Evolutionary conservation across 306 rosid species (phyloP).

Genomic region (Elaeagnus macrophylla): DNA sequence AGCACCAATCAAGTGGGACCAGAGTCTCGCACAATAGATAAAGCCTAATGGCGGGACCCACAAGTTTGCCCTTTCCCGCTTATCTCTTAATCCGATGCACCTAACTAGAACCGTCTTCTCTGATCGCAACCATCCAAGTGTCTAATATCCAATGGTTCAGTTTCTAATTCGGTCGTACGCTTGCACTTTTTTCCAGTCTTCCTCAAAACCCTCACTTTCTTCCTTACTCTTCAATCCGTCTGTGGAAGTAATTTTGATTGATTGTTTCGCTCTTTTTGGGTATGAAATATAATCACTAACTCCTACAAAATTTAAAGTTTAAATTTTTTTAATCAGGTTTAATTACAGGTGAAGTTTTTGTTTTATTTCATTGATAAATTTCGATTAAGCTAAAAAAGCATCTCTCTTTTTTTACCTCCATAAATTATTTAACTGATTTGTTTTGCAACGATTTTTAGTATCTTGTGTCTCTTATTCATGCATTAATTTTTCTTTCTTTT

Average conservation of each 20-base stretch:
- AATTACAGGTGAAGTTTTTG: too few species aligned
- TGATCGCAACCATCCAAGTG: conserved; percentile 32
- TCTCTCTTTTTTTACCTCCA: too few species aligned
- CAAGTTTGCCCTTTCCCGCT: conserved; percentile 3
- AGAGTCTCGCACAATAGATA: conserved; percentile 12
- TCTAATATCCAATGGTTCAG: conserved; percentile 25
- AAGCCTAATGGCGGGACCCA: conserved; percentile 14
- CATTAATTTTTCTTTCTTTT: too few species aligned
- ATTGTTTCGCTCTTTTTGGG: background rate
- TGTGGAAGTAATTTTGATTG: background rate
- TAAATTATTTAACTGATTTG: too few species aligned
- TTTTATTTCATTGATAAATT: too few species aligned
- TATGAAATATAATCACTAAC: too few species aligned
- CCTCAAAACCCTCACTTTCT: conserved; percentile 6
- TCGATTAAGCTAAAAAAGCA: too few species aligned
- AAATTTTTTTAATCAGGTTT: too few species aligned
- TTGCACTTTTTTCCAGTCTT: conserved; percentile 20
- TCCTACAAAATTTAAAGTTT: too few species aligned
- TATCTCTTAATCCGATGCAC: conserved; percentile 23
- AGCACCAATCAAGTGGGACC: conserved; percentile 8
- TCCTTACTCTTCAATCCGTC: conserved; percentile 7
- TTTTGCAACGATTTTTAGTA: too few species aligned
- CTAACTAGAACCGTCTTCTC: conserved; percentile 16
- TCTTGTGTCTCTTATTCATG: too few species aligned
- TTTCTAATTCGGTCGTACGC: conserved; percentile 22